A percentile compares a stretch with the other conserved stretches of the same genome.
Evolutionary conservation across 441 rosid genomes (phyloP).

Genomic region (Populus tomentosa): DNA sequence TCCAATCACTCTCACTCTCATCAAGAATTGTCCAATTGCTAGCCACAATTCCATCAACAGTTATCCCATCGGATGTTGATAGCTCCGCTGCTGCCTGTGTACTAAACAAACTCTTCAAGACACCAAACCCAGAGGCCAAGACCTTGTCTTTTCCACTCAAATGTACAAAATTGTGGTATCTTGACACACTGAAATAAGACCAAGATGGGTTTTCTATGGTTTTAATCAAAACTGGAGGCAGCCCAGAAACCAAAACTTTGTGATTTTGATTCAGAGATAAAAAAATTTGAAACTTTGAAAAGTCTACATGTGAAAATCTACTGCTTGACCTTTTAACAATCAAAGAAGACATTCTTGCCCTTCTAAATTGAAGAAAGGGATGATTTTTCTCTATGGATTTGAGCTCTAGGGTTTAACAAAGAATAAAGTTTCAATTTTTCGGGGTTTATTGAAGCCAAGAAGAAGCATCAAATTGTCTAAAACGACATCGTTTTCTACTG

Average conservation of each 20-base stretch:
- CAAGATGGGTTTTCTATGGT: slow-evolving; percentile 20
- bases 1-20: slow-evolving; percentile 86
- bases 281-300: slow-evolving; percentile 16
- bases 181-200: slow-evolving; percentile 12
- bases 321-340: slow-evolving; percentile 30
- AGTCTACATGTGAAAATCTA: slow-evolving; percentile 12
- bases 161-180: slow-evolving; percentile 9
- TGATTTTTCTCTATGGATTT: background rate
- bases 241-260: slow-evolving; percentile 26
- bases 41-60: slow-evolving; percentile 67
- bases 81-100: slow-evolving; percentile 48
- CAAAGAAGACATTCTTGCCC: slow-evolving; percentile 39
- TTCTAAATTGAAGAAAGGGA: background rate
- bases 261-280: slow-evolving; percentile 10
- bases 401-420: slow-evolving; percentile 8
- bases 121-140: slow-evolving; percentile 22
- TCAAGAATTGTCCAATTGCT: slow-evolving; percentile 74
- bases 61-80: slow-evolving; percentile 72
- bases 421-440: background rate
- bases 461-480: background rate
- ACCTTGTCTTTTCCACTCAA: slow-evolving; percentile 15
- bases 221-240: slow-evolving; percentile 30
- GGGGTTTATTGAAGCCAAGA: slow-evolving; percentile 1
- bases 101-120: slow-evolving; percentile 25
- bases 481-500: background rate